Evolutionary conservation across 75 land plant species (phyloP).

Genomic region (Picea sitchensis): DNA sequence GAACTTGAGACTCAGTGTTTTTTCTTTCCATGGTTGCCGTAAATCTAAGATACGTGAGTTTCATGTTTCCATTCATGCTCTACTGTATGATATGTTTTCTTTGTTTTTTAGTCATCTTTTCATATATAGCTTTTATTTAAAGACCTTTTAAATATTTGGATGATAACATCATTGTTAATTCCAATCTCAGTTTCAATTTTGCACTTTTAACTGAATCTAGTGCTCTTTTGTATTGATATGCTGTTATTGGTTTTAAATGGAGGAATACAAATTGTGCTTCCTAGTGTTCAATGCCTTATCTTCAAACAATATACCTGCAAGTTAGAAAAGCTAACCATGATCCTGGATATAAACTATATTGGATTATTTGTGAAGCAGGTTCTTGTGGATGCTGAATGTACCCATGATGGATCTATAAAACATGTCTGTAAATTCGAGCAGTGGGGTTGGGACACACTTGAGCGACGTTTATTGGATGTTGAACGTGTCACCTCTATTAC

Average conservation of each 20-base stretch:
- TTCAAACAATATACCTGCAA: not conserved
- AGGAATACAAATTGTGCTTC: not conserved
- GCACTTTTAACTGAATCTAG: not conserved
- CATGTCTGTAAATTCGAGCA: slow-evolving; percentile 90
- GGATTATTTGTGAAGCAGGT: slow-evolving; percentile 43
- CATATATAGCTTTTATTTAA: not conserved
- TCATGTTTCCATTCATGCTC: not conserved
- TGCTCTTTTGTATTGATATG: not conserved
- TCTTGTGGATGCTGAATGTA: slow-evolving; percentile 98
- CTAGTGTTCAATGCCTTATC: not conserved
- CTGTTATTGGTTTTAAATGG: not conserved
- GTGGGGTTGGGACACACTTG: slow-evolving; percentile 96
- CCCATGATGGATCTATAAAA: slow-evolving; percentile 96
- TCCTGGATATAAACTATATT: not conserved
- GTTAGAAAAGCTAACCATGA: not conserved
- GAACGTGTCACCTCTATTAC: slow-evolving; percentile 72
- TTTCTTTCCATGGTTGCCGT: not conserved
- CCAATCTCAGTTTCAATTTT: not conserved
- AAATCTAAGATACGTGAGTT: not conserved
- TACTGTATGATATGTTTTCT: not conserved
- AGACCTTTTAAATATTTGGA: not conserved
- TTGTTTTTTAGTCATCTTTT: not conserved
- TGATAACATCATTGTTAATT: not conserved
- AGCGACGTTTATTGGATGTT: slow-evolving; percentile 77
- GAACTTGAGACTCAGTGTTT: not conserved